Percentiles rank a stretch among this genome's conserved stretches.
These are phyloP conservation scores for Globisporangium cederbergense DNA, from an alignment of 352 stramenopile species.

Conservation along the genomic window DNA sequence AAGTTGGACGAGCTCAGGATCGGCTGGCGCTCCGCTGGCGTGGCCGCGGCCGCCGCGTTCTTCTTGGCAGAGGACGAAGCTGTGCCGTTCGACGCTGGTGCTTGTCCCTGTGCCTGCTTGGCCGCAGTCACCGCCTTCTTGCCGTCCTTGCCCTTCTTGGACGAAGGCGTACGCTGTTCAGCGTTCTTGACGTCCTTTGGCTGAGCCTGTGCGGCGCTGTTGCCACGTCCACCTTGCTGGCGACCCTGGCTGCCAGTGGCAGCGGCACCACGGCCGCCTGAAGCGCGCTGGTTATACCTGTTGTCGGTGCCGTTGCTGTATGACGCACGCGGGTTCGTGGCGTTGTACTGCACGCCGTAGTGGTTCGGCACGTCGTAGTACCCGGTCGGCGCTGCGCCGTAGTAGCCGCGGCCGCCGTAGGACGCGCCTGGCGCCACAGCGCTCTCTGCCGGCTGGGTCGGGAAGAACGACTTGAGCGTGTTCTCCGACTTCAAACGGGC, in stretches of 20 bases:
- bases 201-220: slow-evolving; percentile 21
- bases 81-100: slow-evolving; percentile 21
- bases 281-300: slow-evolving; percentile 36
- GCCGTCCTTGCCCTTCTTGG: slow-evolving; percentile 71
- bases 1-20: slow-evolving; percentile 84
- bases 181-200: slow-evolving; percentile 55
- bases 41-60: slow-evolving; percentile 4
- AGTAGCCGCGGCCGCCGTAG: slow-evolving; percentile 69
- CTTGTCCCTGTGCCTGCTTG: slow-evolving; percentile 25
- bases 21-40: slow-evolving; percentile 56
- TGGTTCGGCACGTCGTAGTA: slow-evolving; percentile 68
- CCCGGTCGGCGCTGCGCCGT: slow-evolving; percentile 42
- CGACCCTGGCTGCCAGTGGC: slow-evolving; percentile 20
- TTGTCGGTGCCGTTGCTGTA: slow-evolving; percentile 38
- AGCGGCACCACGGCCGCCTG: slow-evolving; percentile 16
- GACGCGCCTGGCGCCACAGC: slow-evolving; percentile 31
- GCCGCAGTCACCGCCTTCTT: slow-evolving; percentile 29
- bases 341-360: slow-evolving; percentile 58
- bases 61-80: slow-evolving; percentile 28
- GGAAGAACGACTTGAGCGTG: slow-evolving; percentile 90
- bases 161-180: slow-evolving; percentile 37
- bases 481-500: slow-evolving; percentile 92
- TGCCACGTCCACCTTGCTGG: slow-evolving; percentile 28
- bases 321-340: slow-evolving; percentile 32
- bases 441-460: slow-evolving; percentile 60